Conservation (phyloP, 768 basidiomycete species). For the Auriculariales sp. region DNA sequence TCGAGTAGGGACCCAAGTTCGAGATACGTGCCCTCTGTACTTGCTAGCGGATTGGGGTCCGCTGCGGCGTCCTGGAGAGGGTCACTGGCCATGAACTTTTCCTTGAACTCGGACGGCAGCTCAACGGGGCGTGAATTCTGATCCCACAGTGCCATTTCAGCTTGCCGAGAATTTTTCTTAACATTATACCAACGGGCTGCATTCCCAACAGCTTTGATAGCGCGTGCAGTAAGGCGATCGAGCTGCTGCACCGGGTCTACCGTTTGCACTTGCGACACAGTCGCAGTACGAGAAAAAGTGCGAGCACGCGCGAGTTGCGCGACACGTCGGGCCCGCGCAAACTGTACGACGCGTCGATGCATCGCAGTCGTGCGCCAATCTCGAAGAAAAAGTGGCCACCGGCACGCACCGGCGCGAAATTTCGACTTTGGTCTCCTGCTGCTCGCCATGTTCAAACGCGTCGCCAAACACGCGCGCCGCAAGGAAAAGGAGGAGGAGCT, state of each 20-base stretch:
- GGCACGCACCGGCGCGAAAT: neutral
- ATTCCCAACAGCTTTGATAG: neutral
- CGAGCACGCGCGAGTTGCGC: neutral
- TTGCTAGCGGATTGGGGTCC: neutral
- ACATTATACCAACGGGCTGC: neutral
- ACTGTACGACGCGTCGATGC: neutral
- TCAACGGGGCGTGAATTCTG: neutral
- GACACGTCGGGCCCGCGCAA: neutral
- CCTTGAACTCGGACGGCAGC: slow-evolving; percentile 5
- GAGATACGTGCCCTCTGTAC: neutral
- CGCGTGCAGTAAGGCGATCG: neutral
- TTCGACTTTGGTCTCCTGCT: neutral
- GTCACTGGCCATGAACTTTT: slow-evolving; percentile 4
- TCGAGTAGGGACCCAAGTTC: slow-evolving; percentile 8
- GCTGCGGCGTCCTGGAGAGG: neutral
- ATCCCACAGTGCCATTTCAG: neutral
- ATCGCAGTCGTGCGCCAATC: neutral
- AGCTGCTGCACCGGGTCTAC: neutral
- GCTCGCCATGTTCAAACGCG: slow-evolving; percentile 58
- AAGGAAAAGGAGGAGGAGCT: slow-evolving; percentile 50
- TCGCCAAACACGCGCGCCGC: slow-evolving; percentile 49
- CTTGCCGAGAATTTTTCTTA: neutral
- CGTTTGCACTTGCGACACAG: neutral
- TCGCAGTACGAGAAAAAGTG: neutral
- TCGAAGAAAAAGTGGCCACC: neutral